These are phyloP conservation scores for Sarocladium oryzae DNA, from an alignment of 2,329 filamentous ascomycete genomes.

Conservation along the genomic window DNA sequence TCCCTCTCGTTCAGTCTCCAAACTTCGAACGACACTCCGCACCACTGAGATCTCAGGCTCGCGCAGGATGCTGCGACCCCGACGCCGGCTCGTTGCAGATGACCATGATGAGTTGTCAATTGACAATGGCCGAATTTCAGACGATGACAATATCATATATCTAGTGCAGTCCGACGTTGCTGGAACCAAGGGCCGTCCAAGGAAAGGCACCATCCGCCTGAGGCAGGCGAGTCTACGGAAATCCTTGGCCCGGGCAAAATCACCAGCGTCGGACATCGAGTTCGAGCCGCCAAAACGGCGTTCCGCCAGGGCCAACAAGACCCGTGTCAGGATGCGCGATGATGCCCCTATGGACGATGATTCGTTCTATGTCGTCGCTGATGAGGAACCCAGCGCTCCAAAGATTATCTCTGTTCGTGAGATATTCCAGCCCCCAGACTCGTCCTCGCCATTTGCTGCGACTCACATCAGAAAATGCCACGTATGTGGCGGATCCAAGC, in stretches of 20 bases:
- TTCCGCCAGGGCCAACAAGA: constrained; percentile 40
- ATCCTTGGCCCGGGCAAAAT: constrained; percentile 12
- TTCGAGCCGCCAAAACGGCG: constrained; percentile 42
- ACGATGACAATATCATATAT: constrained; percentile 27
- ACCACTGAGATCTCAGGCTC: not conserved
- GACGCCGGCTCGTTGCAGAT: not conserved
- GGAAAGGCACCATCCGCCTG: not conserved
- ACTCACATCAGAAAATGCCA: constrained; percentile 68
- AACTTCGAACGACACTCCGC: not conserved
- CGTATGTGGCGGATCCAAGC: constrained; percentile 48
- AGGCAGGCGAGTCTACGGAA: not conserved
- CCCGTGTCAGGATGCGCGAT: constrained; percentile 42
- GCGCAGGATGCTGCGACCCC: not conserved
- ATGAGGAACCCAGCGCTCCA: constrained; percentile 23
- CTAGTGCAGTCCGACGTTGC: constrained; percentile 30
- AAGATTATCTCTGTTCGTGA: constrained; percentile 65
- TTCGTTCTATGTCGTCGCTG: constrained; percentile 33
- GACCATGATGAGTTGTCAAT: constrained; percentile 7
- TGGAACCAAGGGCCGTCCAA: not conserved
- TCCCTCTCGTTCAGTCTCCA: not conserved
- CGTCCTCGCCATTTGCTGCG: constrained; percentile 59
- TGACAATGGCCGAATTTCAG: not conserved
- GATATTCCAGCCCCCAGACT: constrained; percentile 57
- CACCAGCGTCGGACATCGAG: constrained; percentile 41
- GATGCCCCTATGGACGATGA: constrained; percentile 53